Evolutionary conservation across 106 monocot genomes (phyloP).

Genomic region (Dioscorea dumetorum): DNA sequence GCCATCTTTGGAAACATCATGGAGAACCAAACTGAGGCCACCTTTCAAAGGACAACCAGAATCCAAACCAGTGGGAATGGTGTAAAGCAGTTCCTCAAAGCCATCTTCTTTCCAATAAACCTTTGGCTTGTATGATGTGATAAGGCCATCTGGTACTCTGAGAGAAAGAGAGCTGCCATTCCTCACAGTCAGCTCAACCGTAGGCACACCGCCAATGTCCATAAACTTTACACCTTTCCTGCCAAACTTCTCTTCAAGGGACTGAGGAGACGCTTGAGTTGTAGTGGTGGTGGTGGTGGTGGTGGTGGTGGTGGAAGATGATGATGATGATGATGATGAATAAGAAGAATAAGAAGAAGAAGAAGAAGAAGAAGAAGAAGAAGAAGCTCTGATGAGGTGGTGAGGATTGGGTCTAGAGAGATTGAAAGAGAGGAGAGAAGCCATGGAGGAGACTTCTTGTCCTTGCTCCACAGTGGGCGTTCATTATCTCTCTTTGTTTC

Average conservation of each 20-base stretch:
- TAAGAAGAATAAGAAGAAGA: constrained; percentile 19
- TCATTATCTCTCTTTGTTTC: not conserved
- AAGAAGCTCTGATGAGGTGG: constrained; percentile 29
- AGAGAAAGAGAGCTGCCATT: constrained; percentile 72
- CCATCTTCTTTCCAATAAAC: constrained; percentile 87
- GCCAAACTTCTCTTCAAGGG: constrained; percentile 67
- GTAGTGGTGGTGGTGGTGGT: constrained; percentile 14
- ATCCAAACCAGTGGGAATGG: constrained; percentile 10
- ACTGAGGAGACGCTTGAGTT: constrained; percentile 14
- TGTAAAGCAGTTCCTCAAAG: constrained; percentile 69
- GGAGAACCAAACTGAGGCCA: constrained; percentile 60
- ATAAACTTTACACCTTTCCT: constrained; percentile 75
- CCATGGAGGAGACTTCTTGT: constrained; percentile 32
- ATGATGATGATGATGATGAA: too few relatives aligned
- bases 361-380: constrained; percentile 19
- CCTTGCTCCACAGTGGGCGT: not conserved
- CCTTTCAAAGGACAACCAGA: constrained; percentile 24
- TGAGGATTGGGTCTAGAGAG: constrained; percentile 29
- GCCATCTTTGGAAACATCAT: constrained; percentile 28
- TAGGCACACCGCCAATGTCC: constrained; percentile 26
- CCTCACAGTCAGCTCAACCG: constrained; percentile 56
- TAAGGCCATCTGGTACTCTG: constrained; percentile 51
- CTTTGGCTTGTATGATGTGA: constrained; percentile 89
- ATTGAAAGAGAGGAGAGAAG: constrained; percentile 47
- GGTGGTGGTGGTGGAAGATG: not conserved